These are phyloP conservation scores for Pelargonium citronellum DNA, from an alignment of 441 rosid genomes.

Conservation along the genomic window DNA sequence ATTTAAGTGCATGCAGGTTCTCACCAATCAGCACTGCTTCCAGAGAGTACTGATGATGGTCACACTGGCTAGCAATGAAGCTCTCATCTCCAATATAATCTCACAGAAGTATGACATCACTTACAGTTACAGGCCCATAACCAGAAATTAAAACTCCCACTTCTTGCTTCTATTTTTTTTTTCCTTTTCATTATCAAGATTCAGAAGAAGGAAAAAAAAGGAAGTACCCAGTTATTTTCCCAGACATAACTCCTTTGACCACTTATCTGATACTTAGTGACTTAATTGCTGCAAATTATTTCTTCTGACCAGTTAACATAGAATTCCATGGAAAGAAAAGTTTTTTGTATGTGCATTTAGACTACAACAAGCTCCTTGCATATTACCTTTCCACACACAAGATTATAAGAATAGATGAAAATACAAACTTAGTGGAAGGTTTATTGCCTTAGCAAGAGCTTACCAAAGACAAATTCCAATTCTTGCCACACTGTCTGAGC, in stretches of 20 bases:
- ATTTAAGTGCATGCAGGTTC: too few relatives aligned
- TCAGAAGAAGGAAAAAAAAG: not conserved
- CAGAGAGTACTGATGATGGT: too few relatives aligned
- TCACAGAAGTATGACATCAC: too few relatives aligned
- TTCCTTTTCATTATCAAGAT: not conserved
- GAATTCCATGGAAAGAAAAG: not conserved
- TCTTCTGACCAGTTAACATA: not conserved
- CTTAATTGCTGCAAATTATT: not conserved
- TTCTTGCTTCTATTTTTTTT: not conserved
- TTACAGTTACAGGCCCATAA: too few relatives aligned
- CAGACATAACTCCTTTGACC: not conserved
- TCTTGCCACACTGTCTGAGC: constrained; percentile 83
- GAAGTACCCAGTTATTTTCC: constrained; percentile 1
- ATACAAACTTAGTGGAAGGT: constrained; percentile 10
- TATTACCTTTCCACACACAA: not conserved
- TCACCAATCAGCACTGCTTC: too few relatives aligned
- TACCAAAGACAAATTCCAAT: constrained; percentile 88
- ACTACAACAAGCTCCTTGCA: not conserved
- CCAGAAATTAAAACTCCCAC: too few relatives aligned
- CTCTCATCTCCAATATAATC: too few relatives aligned
- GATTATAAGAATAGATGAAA: not conserved
- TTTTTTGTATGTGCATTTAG: not conserved
- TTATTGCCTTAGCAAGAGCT: constrained; percentile 26
- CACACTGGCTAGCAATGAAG: too few relatives aligned
- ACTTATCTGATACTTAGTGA: not conserved